Conservation (phyloP, 345 rosid species). For the Gossypium rotundifolium region DNA sequence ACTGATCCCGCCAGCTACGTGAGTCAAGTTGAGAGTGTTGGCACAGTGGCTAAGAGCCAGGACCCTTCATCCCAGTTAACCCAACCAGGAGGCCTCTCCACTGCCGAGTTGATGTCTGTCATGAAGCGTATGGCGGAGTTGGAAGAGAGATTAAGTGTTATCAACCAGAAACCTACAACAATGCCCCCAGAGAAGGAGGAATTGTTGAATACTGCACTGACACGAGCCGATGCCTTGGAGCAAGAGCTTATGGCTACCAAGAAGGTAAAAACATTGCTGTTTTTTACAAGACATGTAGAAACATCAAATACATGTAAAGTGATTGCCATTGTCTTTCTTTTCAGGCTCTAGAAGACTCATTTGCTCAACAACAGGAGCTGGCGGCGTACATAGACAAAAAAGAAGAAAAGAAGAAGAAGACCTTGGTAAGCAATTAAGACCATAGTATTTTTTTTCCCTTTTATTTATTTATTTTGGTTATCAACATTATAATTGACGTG, state of each 20-base stretch:
- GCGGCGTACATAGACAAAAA: conserved; percentile 67
- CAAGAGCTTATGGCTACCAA: conserved; percentile 73
- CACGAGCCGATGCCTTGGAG: conserved; percentile 63
- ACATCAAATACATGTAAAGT: neutral
- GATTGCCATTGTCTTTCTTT: conserved; percentile 3
- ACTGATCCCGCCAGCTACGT: conserved; percentile 58
- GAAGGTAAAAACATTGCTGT: conserved; percentile 41
- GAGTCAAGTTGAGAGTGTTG: conserved; percentile 34
- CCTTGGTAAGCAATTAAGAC: conserved; percentile 26
- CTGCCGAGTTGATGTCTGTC: conserved; percentile 49
- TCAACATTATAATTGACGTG: neutral
- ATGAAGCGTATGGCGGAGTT: conserved; percentile 75
- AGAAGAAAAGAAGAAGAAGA: conserved; percentile 75
- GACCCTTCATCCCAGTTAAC: conserved; percentile 25
- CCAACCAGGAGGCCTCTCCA: conserved; percentile 30
- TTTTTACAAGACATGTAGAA: neutral
- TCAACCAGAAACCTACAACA: conserved; percentile 45
- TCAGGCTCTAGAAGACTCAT: conserved; percentile 80
- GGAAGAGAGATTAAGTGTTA: conserved; percentile 56
- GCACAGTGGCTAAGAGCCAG: conserved; percentile 28
- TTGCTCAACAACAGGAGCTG: conserved; percentile 64
- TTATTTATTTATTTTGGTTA: neutral
- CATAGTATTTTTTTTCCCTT: neutral
- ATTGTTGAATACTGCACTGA: conserved; percentile 61
- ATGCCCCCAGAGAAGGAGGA: conserved; percentile 82